These are phyloP conservation scores for Rhizopogon roseolus DNA, from an alignment of 768 basidiomycete species.

Conservation along the genomic window DNA sequence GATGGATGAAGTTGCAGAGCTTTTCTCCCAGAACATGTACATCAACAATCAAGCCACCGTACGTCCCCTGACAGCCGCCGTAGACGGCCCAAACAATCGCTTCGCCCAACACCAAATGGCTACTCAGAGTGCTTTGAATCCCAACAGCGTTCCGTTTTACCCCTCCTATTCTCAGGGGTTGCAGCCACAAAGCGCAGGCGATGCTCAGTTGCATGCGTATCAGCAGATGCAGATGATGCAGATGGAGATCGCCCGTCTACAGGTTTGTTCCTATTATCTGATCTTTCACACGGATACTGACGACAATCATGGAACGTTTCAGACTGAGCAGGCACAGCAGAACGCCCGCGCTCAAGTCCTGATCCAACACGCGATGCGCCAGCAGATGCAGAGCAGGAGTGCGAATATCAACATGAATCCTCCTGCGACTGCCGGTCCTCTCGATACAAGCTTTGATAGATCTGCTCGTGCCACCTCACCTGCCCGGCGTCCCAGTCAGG, in stretches of 20 bases:
- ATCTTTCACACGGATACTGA: neutral
- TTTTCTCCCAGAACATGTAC: constrained; percentile 49
- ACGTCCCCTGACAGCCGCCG: constrained; percentile 64
- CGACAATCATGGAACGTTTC: constrained; percentile 8
- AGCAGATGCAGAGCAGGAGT: constrained; percentile 47
- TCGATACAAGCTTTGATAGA: constrained; percentile 58
- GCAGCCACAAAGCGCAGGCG: constrained; percentile 36
- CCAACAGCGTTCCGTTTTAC: constrained; percentile 45
- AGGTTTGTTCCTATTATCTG: constrained; percentile 42
- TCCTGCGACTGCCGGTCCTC: constrained; percentile 74
- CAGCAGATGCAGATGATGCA: constrained; percentile 81
- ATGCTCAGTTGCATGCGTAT: constrained; percentile 57
- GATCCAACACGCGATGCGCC: constrained; percentile 52
- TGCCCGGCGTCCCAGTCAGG: constrained; percentile 64
- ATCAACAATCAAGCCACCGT: constrained; percentile 37
- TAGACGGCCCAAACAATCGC: constrained; percentile 62
- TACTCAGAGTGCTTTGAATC: constrained; percentile 45
- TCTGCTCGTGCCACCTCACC: constrained; percentile 51
- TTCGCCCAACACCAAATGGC: constrained; percentile 63
- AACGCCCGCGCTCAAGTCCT: constrained; percentile 64
- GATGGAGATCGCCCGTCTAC: constrained; percentile 74
- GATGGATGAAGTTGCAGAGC: constrained; percentile 55
- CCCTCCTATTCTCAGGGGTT: constrained; percentile 34
- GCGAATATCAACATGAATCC: constrained; percentile 43
- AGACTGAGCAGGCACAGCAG: constrained; percentile 65